Evolutionary conservation across 768 basidiomycete genomes (phyloP), one percentile per base, ranked within the genome.

Genomic region (Tulasnella sp.): DNA sequence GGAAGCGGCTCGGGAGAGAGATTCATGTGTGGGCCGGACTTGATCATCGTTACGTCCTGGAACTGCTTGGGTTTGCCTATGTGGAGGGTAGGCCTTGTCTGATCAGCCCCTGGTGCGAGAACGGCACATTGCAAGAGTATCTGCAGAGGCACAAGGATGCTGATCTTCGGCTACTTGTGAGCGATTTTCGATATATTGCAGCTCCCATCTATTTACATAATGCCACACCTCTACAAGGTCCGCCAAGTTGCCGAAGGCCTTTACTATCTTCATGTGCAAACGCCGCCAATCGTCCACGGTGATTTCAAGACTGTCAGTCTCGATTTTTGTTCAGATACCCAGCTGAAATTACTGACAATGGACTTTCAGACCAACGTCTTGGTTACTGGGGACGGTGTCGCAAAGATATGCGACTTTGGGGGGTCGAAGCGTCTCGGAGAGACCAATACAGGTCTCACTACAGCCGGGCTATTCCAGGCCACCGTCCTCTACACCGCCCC

Each of bases 71-170:
- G 14, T 72, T 31, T 40, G 69, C 69, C 37, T 40, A 5, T 40
- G 28, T 14, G 69, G 69, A 11, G 2, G 46, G 46, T 2, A 72
- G 28, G 69, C 69, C 69, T 72, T 91, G 89, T 81, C 89, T 91
- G 86, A 88, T 91, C 54, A 90, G 89, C 82, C 90, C 90, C 31
- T 91, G 90, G 90, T 89, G 89, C 84, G 84, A 85, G 37, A 88
- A 90, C 75, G 90, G 90, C 54, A 89, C 87, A 69, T 89, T 88
- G 24, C 83, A 90, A 73, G 86, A 86, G n/a, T 91, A 89, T 81
- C 87, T 89, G 58, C 88, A 87, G 76, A 84, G 83, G 16, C 84
- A 86, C 73, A 87, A 88, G 28, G 80, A 81, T 44, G 85, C 88
- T 28, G 86, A 91, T 81, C 89, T 90, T 81, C 58, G 83, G 44